Evolutionary conservation across 768 basidiomycete genomes (phyloP).

Genomic region (Tulasnella sp.): DNA sequence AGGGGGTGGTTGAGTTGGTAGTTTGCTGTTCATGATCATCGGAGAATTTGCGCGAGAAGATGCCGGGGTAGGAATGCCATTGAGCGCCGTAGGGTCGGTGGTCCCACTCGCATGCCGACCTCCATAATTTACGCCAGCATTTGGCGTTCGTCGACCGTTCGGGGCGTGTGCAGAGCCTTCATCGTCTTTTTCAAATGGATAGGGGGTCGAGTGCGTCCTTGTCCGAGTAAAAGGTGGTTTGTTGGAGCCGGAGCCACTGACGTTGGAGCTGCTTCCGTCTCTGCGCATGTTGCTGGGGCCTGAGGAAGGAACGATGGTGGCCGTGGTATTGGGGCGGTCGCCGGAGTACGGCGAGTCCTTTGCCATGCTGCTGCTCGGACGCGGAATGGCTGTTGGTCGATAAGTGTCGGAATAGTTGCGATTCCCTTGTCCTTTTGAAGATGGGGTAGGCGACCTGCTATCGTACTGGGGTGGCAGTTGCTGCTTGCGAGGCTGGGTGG

Average conservation of each 20-base stretch:
- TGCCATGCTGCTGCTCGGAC: slow-evolving; percentile 48
- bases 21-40: slow-evolving; percentile 30
- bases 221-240: slow-evolving; percentile 41
- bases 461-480: slow-evolving; percentile 33
- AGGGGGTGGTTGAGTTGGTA: slow-evolving; percentile 17
- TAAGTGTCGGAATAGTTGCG: slow-evolving; percentile 37
- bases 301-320: slow-evolving; percentile 35
- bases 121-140: slow-evolving; percentile 31
- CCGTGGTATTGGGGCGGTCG: slow-evolving; percentile 41
- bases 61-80: slow-evolving; percentile 45
- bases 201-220: slow-evolving; percentile 44
- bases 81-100: slow-evolving; percentile 39
- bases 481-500: slow-evolving; percentile 37
- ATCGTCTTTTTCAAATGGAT: slow-evolving; percentile 50
- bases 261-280: slow-evolving; percentile 24
- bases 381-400: slow-evolving; percentile 54
- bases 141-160: slow-evolving; percentile 34
- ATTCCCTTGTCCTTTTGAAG: neutral
- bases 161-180: slow-evolving; percentile 66
- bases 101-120: slow-evolving; percentile 40
- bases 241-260: slow-evolving; percentile 38
- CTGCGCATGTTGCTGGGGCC: slow-evolving; percentile 23
- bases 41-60: slow-evolving; percentile 50
- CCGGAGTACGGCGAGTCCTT: slow-evolving; percentile 40
- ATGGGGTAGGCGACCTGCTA: slow-evolving; percentile 28